A percentile compares a stretch with the other conserved stretches of the same genome.
phyloP scores from a whole-genome alignment of 2,329 filamentous ascomycete genomes.

The Trichophyton mentagrophytes region DNA sequence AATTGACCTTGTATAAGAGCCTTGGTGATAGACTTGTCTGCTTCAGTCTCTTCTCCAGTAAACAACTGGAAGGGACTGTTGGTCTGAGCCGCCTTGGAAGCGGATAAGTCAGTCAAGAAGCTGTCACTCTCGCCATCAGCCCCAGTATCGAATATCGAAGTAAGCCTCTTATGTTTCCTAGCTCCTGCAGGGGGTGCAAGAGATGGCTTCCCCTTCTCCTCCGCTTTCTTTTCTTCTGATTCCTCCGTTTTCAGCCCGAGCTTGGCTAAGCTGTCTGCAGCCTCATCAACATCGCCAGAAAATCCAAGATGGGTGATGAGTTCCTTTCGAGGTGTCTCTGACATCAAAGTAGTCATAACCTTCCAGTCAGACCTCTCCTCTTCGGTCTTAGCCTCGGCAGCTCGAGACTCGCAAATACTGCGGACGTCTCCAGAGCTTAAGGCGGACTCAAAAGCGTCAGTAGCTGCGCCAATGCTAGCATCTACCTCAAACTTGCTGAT shows the following conservation, averaged over 20 bases:
- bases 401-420: slow-evolving; percentile 66
- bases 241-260: slow-evolving; percentile 30
- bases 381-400: slow-evolving; percentile 61
- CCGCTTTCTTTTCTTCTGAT: slow-evolving; percentile 28
- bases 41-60: slow-evolving; percentile 65
- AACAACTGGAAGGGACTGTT: slow-evolving; percentile 90
- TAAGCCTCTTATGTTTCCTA: slow-evolving; percentile 51
- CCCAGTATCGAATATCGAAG: slow-evolving; percentile 67
- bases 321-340: slow-evolving; percentile 70
- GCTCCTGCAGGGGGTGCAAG: slow-evolving; percentile 25
- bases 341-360: slow-evolving; percentile 78
- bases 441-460: slow-evolving; percentile 74
- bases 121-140: slow-evolving; percentile 69
- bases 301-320: slow-evolving; percentile 89
- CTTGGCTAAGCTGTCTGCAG: slow-evolving; percentile 31
- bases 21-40: slow-evolving; percentile 76
- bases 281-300: slow-evolving; percentile 45
- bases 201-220: slow-evolving; percentile 16
- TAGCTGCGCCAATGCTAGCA: slow-evolving; percentile 67
- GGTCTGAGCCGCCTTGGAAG: slow-evolving; percentile 82
- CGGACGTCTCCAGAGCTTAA: slow-evolving; percentile 65
- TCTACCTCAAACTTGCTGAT: slow-evolving; percentile 87
- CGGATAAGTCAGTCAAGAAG: slow-evolving; percentile 72
- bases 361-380: slow-evolving; percentile 95
- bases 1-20: slow-evolving; percentile 86